Evolutionary conservation across 805 yeast genomes (phyloP).

Genomic region (Ogataea degrootiae): DNA sequence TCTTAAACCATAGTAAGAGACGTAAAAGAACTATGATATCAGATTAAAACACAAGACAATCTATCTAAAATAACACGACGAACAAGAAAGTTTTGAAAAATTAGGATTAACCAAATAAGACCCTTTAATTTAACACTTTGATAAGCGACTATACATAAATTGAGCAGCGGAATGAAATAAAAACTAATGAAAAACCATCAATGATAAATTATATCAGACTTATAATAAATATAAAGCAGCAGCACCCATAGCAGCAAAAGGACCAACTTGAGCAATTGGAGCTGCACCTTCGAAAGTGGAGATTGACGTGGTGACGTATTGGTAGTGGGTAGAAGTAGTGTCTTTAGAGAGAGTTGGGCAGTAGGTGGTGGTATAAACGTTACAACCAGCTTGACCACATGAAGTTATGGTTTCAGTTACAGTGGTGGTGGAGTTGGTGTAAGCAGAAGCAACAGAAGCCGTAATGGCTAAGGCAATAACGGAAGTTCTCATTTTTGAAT

Average conservation of each 20-base stretch:
- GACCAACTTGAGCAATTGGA: constrained; percentile 23
- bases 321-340: background rate
- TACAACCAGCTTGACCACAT: constrained; percentile 11
- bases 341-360: constrained; percentile 2
- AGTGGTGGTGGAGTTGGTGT: constrained; percentile 8
- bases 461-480: constrained; percentile 10
- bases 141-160: background rate
- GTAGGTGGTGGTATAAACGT: constrained; percentile 14
- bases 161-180: no score
- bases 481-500: constrained; percentile 11
- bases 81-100: no score
- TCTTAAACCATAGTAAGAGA: no score
- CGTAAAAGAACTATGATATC: no score
- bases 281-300: constrained; percentile 29
- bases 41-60: no score
- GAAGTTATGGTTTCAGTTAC: constrained; percentile 16
- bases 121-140: no score
- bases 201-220: background rate
- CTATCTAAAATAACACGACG: no score
- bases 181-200: no score
- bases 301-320: constrained; percentile 4
- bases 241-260: constrained; percentile 25
- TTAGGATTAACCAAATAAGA: no score
- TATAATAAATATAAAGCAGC: constrained; percentile 24
- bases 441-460: constrained; percentile 14